Conservation (phyloP, 441 rosid species). For the Pelargonium hybrid region DNA sequence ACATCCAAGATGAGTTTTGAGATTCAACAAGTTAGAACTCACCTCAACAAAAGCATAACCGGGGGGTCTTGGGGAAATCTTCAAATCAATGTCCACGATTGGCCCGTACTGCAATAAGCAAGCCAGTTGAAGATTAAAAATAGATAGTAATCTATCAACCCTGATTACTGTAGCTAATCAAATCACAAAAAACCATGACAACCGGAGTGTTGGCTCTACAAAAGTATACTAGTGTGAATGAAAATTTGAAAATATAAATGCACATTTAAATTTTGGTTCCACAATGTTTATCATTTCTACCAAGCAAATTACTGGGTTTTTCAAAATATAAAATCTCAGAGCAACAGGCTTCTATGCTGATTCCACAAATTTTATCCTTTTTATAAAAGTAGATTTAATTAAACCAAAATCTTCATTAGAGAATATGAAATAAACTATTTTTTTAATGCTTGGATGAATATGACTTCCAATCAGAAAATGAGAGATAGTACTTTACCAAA, state of each 20-base stretch:
- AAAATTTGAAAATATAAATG: background rate
- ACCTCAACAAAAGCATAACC: conserved; percentile 98
- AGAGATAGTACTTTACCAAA: no score
- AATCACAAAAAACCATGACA: background rate
- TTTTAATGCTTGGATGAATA: no score
- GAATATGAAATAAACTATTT: no score
- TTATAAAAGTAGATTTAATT: background rate
- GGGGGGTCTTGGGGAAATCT: conserved; percentile 89
- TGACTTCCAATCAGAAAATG: no score
- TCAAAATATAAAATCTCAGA: background rate
- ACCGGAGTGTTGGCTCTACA: background rate
- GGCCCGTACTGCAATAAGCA: conserved; percentile 60
- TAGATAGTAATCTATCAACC: background rate
- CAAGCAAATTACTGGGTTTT: background rate
- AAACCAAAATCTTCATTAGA: no score
- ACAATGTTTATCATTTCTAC: background rate
- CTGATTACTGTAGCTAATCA: background rate
- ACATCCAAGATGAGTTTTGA: background rate
- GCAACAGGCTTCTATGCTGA: background rate
- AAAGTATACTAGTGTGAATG: background rate
- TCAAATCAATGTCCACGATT: conserved; percentile 77
- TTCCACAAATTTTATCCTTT: background rate
- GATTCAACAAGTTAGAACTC: conserved; percentile 3
- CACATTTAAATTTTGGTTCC: background rate
- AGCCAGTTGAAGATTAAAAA: background rate